phyloP scores from a whole-genome alignment of 2,329 filamentous ascomycete species.

The Camillea tinctor region DNA sequence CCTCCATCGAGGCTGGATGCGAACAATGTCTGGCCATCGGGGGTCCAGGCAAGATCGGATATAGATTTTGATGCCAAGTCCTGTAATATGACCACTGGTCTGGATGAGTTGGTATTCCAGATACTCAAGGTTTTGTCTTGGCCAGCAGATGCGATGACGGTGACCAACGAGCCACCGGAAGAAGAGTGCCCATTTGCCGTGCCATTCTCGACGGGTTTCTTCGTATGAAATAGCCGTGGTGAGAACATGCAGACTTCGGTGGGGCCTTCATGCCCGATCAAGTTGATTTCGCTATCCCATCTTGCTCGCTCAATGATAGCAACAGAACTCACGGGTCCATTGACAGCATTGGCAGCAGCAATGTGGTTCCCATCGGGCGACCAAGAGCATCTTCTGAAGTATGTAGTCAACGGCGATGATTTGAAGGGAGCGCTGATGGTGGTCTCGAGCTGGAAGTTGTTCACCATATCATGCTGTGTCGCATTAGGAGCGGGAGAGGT shows the following conservation, averaged over 20 bases:
- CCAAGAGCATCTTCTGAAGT: slow-evolving; percentile 96
- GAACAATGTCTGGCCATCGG: slow-evolving; percentile 84
- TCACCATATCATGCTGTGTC: slow-evolving; percentile 90
- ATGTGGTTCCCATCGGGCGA: slow-evolving; percentile 97
- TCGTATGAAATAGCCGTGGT: slow-evolving; percentile 78
- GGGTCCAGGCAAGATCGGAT: slow-evolving; percentile 90
- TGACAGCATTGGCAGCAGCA: slow-evolving; percentile 93
- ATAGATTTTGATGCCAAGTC: slow-evolving; percentile 89
- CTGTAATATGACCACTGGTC: slow-evolving; percentile 86
- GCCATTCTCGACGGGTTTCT: slow-evolving; percentile 58
- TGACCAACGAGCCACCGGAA: slow-evolving; percentile 60
- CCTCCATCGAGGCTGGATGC: slow-evolving; percentile 86
- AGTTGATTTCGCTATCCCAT: slow-evolving; percentile 96
- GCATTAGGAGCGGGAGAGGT: slow-evolving; percentile 88
- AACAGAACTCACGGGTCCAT: slow-evolving; percentile 94
- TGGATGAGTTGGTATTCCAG: slow-evolving; percentile 95
- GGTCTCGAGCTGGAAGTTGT: slow-evolving; percentile 94
- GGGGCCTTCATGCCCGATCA: slow-evolving; percentile 95
- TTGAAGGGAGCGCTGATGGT: slow-evolving; percentile 86
- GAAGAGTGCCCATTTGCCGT: slow-evolving; percentile 46
- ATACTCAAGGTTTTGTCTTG: slow-evolving; percentile 95
- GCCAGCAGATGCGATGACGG: slow-evolving; percentile 93
- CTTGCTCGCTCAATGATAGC: slow-evolving; percentile 89
- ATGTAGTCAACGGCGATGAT: slow-evolving; percentile 91
- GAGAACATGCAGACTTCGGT: slow-evolving; percentile 98